phyloP scores from a whole-genome alignment of 257 asterid genomes.

The Misopates orontium region DNA sequence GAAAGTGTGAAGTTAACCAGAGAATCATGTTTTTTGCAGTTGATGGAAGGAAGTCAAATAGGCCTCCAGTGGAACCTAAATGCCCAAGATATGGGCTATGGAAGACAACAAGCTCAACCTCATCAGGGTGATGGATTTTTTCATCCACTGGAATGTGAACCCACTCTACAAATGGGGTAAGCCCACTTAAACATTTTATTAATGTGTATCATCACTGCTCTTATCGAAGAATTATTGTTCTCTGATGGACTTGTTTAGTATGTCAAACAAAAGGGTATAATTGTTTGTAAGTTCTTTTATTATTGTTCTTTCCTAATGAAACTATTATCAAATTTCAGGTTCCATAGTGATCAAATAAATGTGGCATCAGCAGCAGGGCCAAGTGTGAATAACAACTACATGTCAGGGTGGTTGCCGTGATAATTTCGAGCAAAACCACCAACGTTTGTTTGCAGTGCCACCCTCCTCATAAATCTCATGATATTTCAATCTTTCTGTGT shows the following conservation, averaged over 20 bases:
- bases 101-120: slow-evolving; percentile 57
- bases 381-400: slow-evolving; percentile 75
- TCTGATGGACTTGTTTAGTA: too few relatives aligned
- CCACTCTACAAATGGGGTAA: slow-evolving; percentile 93
- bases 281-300: too few relatives aligned
- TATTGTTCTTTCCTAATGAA: neutral
- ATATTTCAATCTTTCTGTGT: slow-evolving; percentile 17
- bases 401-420: slow-evolving; percentile 86
- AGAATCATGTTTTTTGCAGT: slow-evolving; percentile 36
- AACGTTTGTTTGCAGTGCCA: neutral
- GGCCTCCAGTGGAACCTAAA: slow-evolving; percentile 82
- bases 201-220: too few relatives aligned
- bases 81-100: slow-evolving; percentile 67
- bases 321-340: slow-evolving; percentile 48
- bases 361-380: slow-evolving; percentile 84
- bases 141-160: slow-evolving; percentile 87
- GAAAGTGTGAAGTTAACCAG: too few relatives aligned
- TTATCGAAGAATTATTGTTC: too few relatives aligned
- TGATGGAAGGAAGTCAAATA: slow-evolving; percentile 81
- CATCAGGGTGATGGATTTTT: slow-evolving; percentile 64
- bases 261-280: too few relatives aligned
- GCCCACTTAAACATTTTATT: too few relatives aligned
- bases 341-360: slow-evolving; percentile 63
- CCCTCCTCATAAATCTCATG: slow-evolving; percentile 24
- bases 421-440: neutral